Evolutionary conservation across 805 yeast species (phyloP).

Genomic region (Wickerhamomyces queroliae): DNA sequence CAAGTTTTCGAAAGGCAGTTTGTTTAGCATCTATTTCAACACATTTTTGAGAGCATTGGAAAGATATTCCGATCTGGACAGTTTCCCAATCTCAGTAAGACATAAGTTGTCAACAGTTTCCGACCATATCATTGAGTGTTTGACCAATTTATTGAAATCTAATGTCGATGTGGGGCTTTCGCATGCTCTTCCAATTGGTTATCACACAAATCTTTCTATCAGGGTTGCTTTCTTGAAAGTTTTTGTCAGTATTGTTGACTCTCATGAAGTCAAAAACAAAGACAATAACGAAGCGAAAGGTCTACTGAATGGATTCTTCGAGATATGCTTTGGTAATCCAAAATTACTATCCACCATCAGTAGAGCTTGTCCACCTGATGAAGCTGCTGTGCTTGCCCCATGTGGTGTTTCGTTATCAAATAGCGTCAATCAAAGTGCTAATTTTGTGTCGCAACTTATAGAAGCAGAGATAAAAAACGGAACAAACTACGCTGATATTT

Average conservation of each 20-base stretch:
- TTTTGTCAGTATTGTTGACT: conserved; percentile 57
- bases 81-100: conserved; percentile 30
- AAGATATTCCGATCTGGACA: conserved; percentile 28
- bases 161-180: conserved; percentile 75
- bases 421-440: conserved; percentile 34
- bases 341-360: conserved; percentile 48
- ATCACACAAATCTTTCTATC: conserved; percentile 58
- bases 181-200: conserved; percentile 73
- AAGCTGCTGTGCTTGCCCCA: conserved; percentile 65
- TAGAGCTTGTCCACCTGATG: conserved; percentile 57
- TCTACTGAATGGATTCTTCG: conserved; percentile 20
- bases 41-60: conserved; percentile 41
- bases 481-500: conserved; percentile 60
- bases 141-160: conserved; percentile 64
- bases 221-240: conserved; percentile 73
- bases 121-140: conserved; percentile 57
- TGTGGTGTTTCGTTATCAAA: conserved; percentile 54
- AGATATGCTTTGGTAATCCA: conserved; percentile 29
- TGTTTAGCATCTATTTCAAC: conserved; percentile 68
- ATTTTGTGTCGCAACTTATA: conserved; percentile 49
- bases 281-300: conserved; percentile 21
- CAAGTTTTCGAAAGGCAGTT: conserved; percentile 48
- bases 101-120: conserved; percentile 54
- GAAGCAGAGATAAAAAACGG: conserved; percentile 58
- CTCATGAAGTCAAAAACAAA: conserved; percentile 22